Evolutionary conservation across 495 filamentous ascomycete species (phyloP), one percentile per base, ranked within the genome.

Genomic region (Alectoria sarmentosa): DNA sequence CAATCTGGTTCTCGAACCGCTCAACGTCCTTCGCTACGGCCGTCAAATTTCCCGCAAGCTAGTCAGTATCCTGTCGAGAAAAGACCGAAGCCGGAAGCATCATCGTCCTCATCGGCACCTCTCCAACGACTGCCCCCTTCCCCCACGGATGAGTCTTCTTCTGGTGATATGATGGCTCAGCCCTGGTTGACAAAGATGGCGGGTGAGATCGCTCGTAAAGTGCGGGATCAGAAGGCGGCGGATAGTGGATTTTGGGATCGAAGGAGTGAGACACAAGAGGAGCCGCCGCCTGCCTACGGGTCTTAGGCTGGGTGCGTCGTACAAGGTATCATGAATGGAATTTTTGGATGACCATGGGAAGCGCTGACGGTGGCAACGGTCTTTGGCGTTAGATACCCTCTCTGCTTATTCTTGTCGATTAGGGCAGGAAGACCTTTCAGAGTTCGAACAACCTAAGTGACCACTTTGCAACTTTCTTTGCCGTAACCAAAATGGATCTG

Each of bases 131-230:
- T 65, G 19, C 60, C 60, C 8, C 65, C 61, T 19, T 67, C 61
- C 11, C 65, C 63, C 36, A 52, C 42, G 52, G 57, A 59, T 23
- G 66, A 68, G 11, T 72, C 71, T 19, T 26, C 75, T 28, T 66
- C 73, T 34, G 76, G 78, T 21, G 83, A 85, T 23, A 85, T 91
- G 23, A 76, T 96, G 38, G 89, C 96, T 67, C 88, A 92, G 72
- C 88, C 89, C 1, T 92, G 92, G 84, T 87, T 97, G 68, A 88
- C 88, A 78, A 91, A 92, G 77, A 89, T 98, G 75, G 92, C 93
- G 9, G 84, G 84, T 55, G 93, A 98, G 75, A 92, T 97, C 55
- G 91, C 91, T 48, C 82, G 88, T 68, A 88, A 89, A 36, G 88
- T 93, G 66, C 86, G 91, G 63, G 90, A 96, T 58, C 83, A 91